Evolutionary conservation across 1,284 basidiomycete genomes (phyloP).

Genomic region (Puccinia coronata): DNA sequence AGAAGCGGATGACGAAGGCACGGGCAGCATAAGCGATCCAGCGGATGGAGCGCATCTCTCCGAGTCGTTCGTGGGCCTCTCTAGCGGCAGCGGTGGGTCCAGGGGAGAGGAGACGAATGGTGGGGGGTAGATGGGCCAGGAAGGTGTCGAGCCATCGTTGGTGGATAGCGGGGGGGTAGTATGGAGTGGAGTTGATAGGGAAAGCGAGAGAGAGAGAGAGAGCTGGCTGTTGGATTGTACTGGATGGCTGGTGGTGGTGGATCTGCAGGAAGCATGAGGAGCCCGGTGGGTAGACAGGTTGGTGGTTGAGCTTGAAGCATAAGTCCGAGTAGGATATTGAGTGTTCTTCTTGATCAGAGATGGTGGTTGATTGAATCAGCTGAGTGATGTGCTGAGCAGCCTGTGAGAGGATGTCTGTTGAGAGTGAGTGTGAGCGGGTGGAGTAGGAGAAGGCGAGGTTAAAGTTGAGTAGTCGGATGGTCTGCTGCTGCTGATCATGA

Average conservation of each 20-base stretch:
- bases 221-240: too few species aligned
- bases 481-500: not conserved
- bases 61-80: slow-evolving; percentile 61
- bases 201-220: not conserved
- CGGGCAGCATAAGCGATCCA: too few species aligned
- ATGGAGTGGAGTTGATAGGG: not conserved
- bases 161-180: slow-evolving; percentile 16
- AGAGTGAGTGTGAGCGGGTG: not conserved
- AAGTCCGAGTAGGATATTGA: not conserved
- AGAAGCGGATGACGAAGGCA: too few species aligned
- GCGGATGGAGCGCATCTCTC: too few species aligned
- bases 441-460: slow-evolving; percentile 33
- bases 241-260: slow-evolving; percentile 26
- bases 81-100: too few species aligned
- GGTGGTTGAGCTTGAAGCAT: too few species aligned
- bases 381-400: not conserved
- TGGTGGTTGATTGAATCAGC: not conserved
- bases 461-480: not conserved
- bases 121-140: too few species aligned
- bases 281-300: not conserved
- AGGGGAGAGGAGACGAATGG: too few species aligned
- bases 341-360: slow-evolving; percentile 5
- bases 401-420: not conserved
- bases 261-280: slow-evolving; percentile 5
- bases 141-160: slow-evolving; percentile 10